Conservation (phyloP, 768 basidiomycete genomes). For the Suillus americanus region DNA sequence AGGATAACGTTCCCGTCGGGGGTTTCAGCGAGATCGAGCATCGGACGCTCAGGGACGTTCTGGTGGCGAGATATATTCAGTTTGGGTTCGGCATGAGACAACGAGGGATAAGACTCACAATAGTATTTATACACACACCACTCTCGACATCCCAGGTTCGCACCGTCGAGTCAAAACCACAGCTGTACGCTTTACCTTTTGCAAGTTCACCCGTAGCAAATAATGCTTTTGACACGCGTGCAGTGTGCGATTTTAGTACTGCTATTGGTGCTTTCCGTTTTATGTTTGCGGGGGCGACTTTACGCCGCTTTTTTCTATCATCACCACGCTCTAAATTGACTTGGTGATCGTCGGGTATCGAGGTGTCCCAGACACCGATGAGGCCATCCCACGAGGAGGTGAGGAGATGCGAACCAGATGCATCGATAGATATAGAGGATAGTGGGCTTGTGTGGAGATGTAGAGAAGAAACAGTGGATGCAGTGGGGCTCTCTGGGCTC, state of each 20-base stretch:
- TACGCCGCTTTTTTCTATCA: slow-evolving; percentile 61
- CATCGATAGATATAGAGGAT: slow-evolving; percentile 63
- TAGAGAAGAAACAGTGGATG: slow-evolving; percentile 61
- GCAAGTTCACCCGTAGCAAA: slow-evolving; percentile 43
- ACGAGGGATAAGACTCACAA: slow-evolving; percentile 45
- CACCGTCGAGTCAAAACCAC: slow-evolving; percentile 89
- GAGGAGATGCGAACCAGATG: slow-evolving; percentile 61
- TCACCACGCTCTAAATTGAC: slow-evolving; percentile 31
- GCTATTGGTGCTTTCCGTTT: slow-evolving; percentile 66
- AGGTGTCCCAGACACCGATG: slow-evolving; percentile 78
- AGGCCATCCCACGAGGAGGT: slow-evolving; percentile 88
- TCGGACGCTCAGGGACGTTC: slow-evolving; percentile 73
- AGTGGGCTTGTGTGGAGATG: slow-evolving; percentile 83
- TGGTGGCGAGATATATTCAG: slow-evolving; percentile 24
- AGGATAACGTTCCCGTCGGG: slow-evolving; percentile 38
- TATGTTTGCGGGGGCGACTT: slow-evolving; percentile 39
- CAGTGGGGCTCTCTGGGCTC: slow-evolving; percentile 20
- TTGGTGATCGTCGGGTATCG: slow-evolving; percentile 63
- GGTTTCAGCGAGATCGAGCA: slow-evolving; percentile 60
- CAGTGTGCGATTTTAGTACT: slow-evolving; percentile 83
- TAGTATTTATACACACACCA: slow-evolving; percentile 68
- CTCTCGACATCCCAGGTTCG: slow-evolving; percentile 84
- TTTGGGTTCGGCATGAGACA: neutral
- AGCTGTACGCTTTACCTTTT: slow-evolving; percentile 58
- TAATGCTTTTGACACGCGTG: slow-evolving; percentile 70